A percentile compares a stretch with the other conserved stretches of the same genome.
Conservation (phyloP, 2,329 filamentous ascomycete species). For the Didymella pomorum region DNA sequence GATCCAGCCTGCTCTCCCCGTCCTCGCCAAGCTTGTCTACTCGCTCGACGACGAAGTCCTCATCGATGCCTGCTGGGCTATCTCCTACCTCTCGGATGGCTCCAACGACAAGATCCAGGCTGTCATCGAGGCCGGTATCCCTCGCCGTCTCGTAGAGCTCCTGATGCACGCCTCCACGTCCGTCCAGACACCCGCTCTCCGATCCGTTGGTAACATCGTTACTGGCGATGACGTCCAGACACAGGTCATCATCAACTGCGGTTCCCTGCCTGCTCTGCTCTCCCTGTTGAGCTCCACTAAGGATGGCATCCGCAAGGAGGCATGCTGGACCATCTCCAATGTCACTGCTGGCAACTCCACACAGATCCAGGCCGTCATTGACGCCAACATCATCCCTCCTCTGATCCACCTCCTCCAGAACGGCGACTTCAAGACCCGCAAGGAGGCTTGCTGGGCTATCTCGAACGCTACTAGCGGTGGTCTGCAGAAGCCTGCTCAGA, state of each 20-base stretch:
- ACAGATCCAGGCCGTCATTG: slow-evolving; percentile 96
- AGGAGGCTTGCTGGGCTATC: slow-evolving; percentile 99
- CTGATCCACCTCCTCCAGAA: slow-evolving; percentile 96
- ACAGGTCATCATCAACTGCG: slow-evolving; percentile 99
- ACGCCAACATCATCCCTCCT: slow-evolving; percentile 95
- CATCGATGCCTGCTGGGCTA: slow-evolving; percentile 99
- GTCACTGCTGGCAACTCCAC: slow-evolving; percentile 97
- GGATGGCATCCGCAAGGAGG: slow-evolving; percentile 98
- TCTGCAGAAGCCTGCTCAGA: slow-evolving; percentile 98
- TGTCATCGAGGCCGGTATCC: slow-evolving; percentile 97
- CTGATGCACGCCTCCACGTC: slow-evolving; percentile 98
- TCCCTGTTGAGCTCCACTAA: slow-evolving; percentile 95
- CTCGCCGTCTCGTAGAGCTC: slow-evolving; percentile 92
- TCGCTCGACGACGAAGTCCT: slow-evolving; percentile 97
- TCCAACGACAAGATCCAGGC: slow-evolving; percentile 99
- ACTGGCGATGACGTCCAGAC: slow-evolving; percentile 99
- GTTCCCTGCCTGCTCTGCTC: slow-evolving; percentile 88
- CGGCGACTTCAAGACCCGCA: slow-evolving; percentile 97
- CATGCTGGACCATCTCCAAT: slow-evolving; percentile 99
- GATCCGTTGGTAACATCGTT: slow-evolving; percentile 98
- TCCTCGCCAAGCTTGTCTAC: slow-evolving; percentile 96
- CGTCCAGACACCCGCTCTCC: slow-evolving; percentile 94
- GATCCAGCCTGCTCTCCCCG: slow-evolving; percentile 94
- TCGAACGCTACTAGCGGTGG: slow-evolving; percentile 98
- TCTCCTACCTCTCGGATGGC: slow-evolving; percentile 97